These are phyloP conservation scores for Postia placenta DNA, from an alignment of 768 basidiomycete species.

Conservation along the genomic window DNA sequence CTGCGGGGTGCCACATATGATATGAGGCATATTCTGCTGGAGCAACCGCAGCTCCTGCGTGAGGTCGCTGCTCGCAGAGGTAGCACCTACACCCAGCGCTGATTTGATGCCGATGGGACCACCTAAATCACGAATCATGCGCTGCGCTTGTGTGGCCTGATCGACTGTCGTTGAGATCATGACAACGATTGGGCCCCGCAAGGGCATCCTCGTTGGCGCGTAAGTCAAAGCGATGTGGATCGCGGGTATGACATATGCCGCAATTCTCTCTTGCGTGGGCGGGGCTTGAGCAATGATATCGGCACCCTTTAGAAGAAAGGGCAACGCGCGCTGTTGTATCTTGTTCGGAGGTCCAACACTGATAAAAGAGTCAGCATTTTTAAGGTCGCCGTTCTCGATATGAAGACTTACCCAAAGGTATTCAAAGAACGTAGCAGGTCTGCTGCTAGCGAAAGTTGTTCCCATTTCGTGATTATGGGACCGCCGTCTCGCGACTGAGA, in stretches of 20 bases:
- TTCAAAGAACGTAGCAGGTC: slow-evolving; percentile 84
- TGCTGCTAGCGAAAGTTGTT: slow-evolving; percentile 79
- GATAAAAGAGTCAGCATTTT: slow-evolving; percentile 6
- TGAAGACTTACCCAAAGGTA: slow-evolving; percentile 80
- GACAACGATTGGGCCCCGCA: slow-evolving; percentile 80
- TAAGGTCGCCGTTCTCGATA: background rate
- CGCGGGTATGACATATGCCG: slow-evolving; percentile 91
- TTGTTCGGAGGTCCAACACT: slow-evolving; percentile 98
- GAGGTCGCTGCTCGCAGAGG: slow-evolving; percentile 53
- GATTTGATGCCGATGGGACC: slow-evolving; percentile 89
- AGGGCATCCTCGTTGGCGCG: slow-evolving; percentile 46
- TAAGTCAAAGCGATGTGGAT: slow-evolving; percentile 76
- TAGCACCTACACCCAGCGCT: slow-evolving; percentile 79
- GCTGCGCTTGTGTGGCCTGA: slow-evolving; percentile 95
- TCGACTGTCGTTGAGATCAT: slow-evolving; percentile 98
- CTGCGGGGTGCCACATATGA: slow-evolving; percentile 96
- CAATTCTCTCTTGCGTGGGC: slow-evolving; percentile 96
- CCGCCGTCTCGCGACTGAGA: slow-evolving; percentile 61
- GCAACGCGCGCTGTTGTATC: slow-evolving; percentile 94
- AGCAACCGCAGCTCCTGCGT: slow-evolving; percentile 76
- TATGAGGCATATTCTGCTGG: slow-evolving; percentile 89
- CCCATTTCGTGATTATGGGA: slow-evolving; percentile 91
- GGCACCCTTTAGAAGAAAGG: slow-evolving; percentile 87
- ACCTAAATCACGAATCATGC: slow-evolving; percentile 92
- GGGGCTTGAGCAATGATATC: slow-evolving; percentile 99